Percentiles rank a stretch among this genome's conserved stretches.
These are phyloP conservation scores for Penicillium macrosclerotiorum DNA, from an alignment of 495 filamentous ascomycete genomes.

Conservation along the genomic window DNA sequence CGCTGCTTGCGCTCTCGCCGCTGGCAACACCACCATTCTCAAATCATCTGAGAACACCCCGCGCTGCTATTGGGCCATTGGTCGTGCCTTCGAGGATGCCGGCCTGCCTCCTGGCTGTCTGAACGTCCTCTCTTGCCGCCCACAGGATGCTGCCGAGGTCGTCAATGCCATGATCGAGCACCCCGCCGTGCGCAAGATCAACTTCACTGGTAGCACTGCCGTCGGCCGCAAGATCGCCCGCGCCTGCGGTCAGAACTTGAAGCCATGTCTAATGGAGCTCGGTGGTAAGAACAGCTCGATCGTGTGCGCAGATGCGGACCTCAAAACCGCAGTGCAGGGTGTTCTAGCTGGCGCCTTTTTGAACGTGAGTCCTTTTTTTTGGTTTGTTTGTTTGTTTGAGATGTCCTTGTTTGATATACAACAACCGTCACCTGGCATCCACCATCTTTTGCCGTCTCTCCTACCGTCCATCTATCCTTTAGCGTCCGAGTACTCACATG, in stretches of 20 bases:
- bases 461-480: too few species aligned
- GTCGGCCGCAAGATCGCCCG: constrained; percentile 57
- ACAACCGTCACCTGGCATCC: too few species aligned
- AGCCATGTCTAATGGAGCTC: constrained; percentile 61
- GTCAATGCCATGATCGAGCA: constrained; percentile 57
- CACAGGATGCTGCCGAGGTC: constrained; percentile 52
- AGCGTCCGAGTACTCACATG: too few species aligned
- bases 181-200: constrained; percentile 57
- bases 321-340: constrained; percentile 48
- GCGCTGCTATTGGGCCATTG: constrained; percentile 68
- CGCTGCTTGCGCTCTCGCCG: constrained; percentile 73
- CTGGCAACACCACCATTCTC: constrained; percentile 72
- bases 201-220: constrained; percentile 58
- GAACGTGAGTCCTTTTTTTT: constrained; percentile 41
- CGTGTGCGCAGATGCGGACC: constrained; percentile 56
- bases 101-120: constrained; percentile 60
- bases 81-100: constrained; percentile 65
- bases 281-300: constrained; percentile 61
- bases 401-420: too few species aligned
- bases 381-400: too few species aligned
- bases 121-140: constrained; percentile 52
- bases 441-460: too few species aligned
- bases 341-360: constrained; percentile 52
- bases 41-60: constrained; percentile 77
- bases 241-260: constrained; percentile 50